Evolutionary conservation across 768 basidiomycete genomes (phyloP).

Genomic region (Candolleomyces efflorescens): DNA sequence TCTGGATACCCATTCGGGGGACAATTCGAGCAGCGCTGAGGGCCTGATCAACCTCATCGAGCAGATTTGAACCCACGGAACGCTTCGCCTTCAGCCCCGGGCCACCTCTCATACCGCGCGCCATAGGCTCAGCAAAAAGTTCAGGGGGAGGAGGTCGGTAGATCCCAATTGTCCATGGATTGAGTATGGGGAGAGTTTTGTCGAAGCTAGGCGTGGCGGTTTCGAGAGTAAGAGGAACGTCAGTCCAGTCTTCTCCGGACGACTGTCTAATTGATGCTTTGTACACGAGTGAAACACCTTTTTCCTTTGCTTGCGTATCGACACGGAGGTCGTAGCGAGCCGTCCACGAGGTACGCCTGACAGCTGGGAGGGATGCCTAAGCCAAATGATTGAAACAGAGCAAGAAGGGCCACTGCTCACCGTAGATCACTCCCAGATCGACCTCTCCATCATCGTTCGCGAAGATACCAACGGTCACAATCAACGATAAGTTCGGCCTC

Average conservation of each 20-base stretch:
- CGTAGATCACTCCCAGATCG: slow-evolving; percentile 33
- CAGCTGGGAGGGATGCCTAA: slow-evolving; percentile 11
- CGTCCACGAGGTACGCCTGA: slow-evolving; percentile 27
- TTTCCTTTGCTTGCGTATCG: slow-evolving; percentile 31
- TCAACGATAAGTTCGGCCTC: slow-evolving; percentile 19
- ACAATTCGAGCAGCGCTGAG: too few relatives aligned
- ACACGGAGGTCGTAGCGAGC: slow-evolving; percentile 37
- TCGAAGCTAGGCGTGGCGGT: slow-evolving; percentile 36
- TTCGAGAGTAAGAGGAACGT: slow-evolving; percentile 34
- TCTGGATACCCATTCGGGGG: neutral
- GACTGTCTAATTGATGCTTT: slow-evolving; percentile 35
- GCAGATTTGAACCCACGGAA: too few relatives aligned
- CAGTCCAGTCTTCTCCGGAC: slow-evolving; percentile 40
- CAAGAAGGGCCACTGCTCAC: slow-evolving; percentile 15
- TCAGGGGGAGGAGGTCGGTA: neutral
- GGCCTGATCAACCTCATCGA: too few relatives aligned
- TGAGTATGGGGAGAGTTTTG: slow-evolving; percentile 26
- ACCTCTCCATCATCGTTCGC: slow-evolving; percentile 30
- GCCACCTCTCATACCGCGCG: too few relatives aligned
- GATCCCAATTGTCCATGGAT: slow-evolving; percentile 26
- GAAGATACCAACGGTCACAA: slow-evolving; percentile 31
- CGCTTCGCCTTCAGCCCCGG: too few relatives aligned
- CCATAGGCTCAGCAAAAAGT: neutral
- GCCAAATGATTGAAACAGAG: neutral
- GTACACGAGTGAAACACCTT: slow-evolving; percentile 30